These are phyloP conservation scores for Naganishia sp. DNA, from an alignment of 1,284 basidiomycete species.

Conservation along the genomic window DNA sequence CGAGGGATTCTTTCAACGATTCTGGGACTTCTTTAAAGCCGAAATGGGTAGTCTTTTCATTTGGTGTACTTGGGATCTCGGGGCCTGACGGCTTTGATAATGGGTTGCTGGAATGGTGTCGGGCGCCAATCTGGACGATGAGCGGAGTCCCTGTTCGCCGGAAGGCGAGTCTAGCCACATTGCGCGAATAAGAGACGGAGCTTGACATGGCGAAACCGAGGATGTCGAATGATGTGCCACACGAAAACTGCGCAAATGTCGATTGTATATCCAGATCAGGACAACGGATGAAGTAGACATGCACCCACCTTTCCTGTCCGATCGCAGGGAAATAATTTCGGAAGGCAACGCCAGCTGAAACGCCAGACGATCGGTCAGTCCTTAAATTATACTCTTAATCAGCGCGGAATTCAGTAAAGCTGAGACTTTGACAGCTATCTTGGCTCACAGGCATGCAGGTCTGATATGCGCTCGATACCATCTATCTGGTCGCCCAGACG, in stretches of 20 bases:
- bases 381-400: no score
- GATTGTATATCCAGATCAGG: no score
- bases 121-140: neutral
- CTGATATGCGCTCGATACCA: no score
- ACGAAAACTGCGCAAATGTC: no score
- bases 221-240: neutral
- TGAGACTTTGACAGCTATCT: no score
- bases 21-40: constrained; percentile 86
- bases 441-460: no score
- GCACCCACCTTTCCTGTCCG: no score
- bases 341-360: no score
- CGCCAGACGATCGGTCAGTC: no score
- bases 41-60: constrained; percentile 71
- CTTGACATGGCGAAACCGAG: neutral
- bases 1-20: constrained; percentile 67
- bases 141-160: neutral
- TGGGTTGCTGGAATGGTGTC: constrained; percentile 11
- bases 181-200: neutral
- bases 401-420: no score
- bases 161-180: neutral
- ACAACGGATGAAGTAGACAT: neutral
- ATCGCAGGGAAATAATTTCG: no score
- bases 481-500: no score
- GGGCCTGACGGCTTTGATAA: constrained; percentile 15
- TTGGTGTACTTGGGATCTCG: neutral